These are phyloP conservation scores for Haplosporangium sp. DNA, from an alignment of 371 early-diverging fungal species.

Conservation along the genomic window DNA sequence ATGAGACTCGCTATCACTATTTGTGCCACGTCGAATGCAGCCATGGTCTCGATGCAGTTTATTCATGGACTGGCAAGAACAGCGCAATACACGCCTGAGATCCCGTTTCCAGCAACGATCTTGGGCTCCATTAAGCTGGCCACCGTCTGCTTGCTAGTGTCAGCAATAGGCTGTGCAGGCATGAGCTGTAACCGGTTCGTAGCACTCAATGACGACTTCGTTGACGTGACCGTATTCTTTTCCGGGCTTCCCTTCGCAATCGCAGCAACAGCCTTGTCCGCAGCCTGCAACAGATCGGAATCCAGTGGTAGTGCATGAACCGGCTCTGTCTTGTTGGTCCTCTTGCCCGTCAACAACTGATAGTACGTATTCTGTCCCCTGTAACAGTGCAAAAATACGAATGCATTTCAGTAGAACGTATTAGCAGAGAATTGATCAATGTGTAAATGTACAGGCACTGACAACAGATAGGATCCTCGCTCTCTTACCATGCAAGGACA, in stretches of 20 bases:
- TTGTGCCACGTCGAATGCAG: neutral
- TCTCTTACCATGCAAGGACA: conserved; percentile 41
- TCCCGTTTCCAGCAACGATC: conserved; percentile 52
- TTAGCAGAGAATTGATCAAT: neutral
- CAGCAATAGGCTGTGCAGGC: conserved; percentile 30
- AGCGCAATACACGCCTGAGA: conserved; percentile 45
- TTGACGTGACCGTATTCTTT: neutral
- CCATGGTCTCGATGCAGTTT: too few relatives aligned
- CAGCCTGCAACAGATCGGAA: conserved; percentile 34
- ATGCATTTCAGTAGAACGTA: neutral
- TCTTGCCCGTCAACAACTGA: conserved; percentile 54
- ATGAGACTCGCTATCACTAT: too few relatives aligned
- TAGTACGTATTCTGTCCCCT: conserved; percentile 57
- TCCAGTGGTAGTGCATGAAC: conserved; percentile 47
- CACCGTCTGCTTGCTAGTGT: neutral
- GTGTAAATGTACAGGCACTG: neutral
- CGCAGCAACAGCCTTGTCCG: conserved; percentile 38
- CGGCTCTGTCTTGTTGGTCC: conserved; percentile 50
- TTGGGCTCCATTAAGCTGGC: conserved; percentile 36
- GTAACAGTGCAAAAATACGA: neutral
- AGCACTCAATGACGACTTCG: conserved; percentile 11
- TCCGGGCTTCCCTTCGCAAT: conserved; percentile 15
- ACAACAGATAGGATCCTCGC: neutral
- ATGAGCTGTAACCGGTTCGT: conserved; percentile 52
- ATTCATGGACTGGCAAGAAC: neutral